phyloP scores from a whole-genome alignment of 1,284 basidiomycete species.

The Cryptococcus neoformans region DNA sequence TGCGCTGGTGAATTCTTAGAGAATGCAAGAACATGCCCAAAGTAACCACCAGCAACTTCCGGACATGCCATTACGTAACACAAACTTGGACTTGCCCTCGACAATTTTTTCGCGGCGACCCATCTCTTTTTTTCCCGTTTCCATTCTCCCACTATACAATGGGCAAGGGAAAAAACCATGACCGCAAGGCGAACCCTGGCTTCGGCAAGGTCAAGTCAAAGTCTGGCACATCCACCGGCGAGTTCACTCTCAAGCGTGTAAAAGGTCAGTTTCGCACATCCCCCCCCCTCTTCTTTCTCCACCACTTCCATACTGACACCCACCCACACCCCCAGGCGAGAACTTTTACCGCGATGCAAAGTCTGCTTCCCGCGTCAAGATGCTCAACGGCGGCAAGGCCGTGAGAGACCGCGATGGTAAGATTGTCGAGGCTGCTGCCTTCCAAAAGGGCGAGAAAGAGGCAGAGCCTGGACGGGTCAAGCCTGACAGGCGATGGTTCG shows the following conservation, averaged over 20 bases:
- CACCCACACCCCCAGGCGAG: constrained; percentile 55
- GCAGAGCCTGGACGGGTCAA: constrained; percentile 82
- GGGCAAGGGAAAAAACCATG: constrained; percentile 51
- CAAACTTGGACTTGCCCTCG: background rate
- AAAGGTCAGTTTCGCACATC: constrained; percentile 43
- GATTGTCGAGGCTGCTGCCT: constrained; percentile 85
- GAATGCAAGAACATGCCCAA: too few species aligned
- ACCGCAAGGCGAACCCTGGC: constrained; percentile 36
- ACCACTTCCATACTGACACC: too few species aligned
- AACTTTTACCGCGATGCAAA: constrained; percentile 94
- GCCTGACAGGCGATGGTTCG: constrained; percentile 93
- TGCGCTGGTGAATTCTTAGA: too few species aligned
- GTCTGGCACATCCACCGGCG: constrained; percentile 28
- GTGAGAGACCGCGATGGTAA: constrained; percentile 85
- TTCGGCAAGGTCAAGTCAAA: constrained; percentile 41
- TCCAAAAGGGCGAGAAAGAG: constrained; percentile 87
- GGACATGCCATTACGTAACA: too few species aligned
- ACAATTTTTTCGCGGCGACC: background rate
- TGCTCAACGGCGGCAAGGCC: constrained; percentile 87
- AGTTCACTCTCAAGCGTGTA: constrained; percentile 60
- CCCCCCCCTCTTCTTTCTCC: background rate
- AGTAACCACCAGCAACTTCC: too few species aligned
- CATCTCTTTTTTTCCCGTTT: too few species aligned
- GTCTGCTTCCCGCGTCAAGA: constrained; percentile 73
- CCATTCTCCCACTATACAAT: constrained; percentile 19